phyloP scores from a whole-genome alignment of 768 basidiomycete species.

The Multifurca ochricompacta region DNA sequence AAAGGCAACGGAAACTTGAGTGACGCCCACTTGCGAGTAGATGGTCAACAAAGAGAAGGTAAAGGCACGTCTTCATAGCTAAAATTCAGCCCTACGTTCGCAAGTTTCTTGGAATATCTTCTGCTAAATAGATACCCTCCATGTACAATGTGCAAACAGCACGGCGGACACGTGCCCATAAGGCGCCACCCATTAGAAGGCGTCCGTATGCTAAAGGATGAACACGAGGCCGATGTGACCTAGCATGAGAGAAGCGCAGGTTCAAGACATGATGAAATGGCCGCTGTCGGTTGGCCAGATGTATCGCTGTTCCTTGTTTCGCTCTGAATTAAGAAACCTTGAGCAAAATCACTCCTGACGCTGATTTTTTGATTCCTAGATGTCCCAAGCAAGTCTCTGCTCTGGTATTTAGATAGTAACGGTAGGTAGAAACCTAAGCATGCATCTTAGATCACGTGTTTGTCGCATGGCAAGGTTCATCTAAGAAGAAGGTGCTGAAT shows the following conservation, averaged over 20 bases:
- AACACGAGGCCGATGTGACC: neutral
- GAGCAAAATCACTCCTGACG: neutral
- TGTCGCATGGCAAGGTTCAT: no score
- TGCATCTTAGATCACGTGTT: no score
- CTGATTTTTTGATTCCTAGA: no score
- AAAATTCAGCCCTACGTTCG: neutral
- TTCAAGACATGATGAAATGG: neutral
- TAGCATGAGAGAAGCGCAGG: neutral
- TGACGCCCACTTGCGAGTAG: neutral
- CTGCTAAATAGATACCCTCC: neutral
- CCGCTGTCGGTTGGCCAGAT: neutral
- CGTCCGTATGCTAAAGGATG: neutral
- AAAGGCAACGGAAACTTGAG: neutral
- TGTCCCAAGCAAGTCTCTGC: no score
- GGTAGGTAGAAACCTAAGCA: no score
- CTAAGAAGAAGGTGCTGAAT: no score
- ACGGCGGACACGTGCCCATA: slow-evolving; percentile 3
- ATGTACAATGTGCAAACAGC: slow-evolving; percentile 4
- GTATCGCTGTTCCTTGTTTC: neutral
- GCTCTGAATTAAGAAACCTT: neutral
- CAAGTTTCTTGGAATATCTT: neutral
- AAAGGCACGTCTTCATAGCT: neutral
- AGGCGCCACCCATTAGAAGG: neutral
- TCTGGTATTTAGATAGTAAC: no score
- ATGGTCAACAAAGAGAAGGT: neutral